A percentile compares a stretch with the other conserved stretches of the same genome.
Evolutionary conservation across 78 protist genomes (phyloP).

Genomic region (Reticulomyxa filosa): DNA sequence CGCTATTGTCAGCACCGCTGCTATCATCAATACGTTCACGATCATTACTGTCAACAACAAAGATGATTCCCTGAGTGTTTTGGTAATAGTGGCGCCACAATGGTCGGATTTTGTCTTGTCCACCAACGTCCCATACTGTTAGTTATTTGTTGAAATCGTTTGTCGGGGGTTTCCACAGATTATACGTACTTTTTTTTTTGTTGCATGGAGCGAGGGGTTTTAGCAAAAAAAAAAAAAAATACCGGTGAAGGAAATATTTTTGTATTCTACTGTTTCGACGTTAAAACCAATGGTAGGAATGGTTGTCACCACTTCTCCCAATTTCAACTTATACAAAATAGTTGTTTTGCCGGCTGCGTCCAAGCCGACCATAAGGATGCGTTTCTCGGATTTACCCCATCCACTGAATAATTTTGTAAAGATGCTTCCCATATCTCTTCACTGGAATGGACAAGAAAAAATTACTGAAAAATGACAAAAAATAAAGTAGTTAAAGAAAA

Average conservation of each 20-base stretch:
- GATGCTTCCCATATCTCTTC: no score
- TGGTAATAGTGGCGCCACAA: slow-evolving; percentile 73
- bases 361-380: slow-evolving; percentile 84
- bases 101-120: slow-evolving; percentile 62
- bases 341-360: slow-evolving; percentile 43
- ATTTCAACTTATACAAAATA: not conserved
- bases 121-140: slow-evolving; percentile 7
- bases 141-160: no score
- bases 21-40: slow-evolving; percentile 42
- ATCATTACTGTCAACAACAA: slow-evolving; percentile 83
- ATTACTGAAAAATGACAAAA: no score
- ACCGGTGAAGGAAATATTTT: slow-evolving; percentile 45
- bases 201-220: no score
- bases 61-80: slow-evolving; percentile 69
- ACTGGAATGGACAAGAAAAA: no score
- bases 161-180: no score
- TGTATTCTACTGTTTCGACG: slow-evolving; percentile 31
- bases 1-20: not conserved
- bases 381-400: slow-evolving; percentile 32
- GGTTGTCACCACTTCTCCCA: slow-evolving; percentile 2
- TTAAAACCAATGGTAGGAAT: slow-evolving; percentile 38
- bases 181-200: no score
- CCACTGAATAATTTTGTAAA: no score
- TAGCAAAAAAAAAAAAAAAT: no score
- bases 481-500: no score